These are phyloP conservation scores for Globisporangium megalacanthum DNA, from an alignment of 352 stramenopile species.

Conservation along the genomic window DNA sequence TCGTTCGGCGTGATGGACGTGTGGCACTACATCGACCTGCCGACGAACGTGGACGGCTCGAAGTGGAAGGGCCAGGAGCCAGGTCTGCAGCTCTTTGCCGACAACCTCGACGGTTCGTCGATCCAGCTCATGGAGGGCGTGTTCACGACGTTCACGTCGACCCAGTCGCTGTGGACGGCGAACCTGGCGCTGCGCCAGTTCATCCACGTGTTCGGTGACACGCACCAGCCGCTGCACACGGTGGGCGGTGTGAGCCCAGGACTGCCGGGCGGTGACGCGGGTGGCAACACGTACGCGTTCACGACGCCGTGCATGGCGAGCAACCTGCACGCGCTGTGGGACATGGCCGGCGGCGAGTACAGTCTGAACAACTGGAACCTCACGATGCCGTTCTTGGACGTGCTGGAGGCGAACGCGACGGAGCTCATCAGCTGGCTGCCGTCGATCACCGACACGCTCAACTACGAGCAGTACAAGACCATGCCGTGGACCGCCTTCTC, in stretches of 20 bases:
- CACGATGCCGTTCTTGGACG: constrained; percentile 4
- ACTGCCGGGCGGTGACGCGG: constrained; percentile 44
- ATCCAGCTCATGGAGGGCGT: constrained; percentile 36
- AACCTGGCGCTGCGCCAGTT: constrained; percentile 62
- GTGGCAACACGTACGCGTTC: constrained; percentile 61
- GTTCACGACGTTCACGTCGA: constrained; percentile 51
- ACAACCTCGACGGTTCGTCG: constrained; percentile 41
- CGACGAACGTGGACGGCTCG: constrained; percentile 41
- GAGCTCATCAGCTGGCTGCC: constrained; percentile 35
- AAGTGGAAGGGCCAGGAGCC: constrained; percentile 33
- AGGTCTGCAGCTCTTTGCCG: constrained; percentile 42
- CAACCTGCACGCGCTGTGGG: constrained; percentile 69
- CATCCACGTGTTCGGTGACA: constrained; percentile 64
- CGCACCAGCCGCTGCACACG: constrained; percentile 59
- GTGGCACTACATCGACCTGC: constrained; percentile 73
- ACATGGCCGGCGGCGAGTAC: constrained; percentile 45
- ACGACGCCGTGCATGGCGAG: constrained; percentile 33
- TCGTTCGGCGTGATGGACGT: constrained; percentile 46
- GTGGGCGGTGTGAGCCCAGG: constrained; percentile 36
- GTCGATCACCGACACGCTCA: constrained; percentile 27
- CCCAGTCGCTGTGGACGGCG: constrained; percentile 53
- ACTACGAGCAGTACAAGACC: constrained; percentile 34
- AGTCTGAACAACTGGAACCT: constrained; percentile 45
- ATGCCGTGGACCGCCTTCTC: constrained; percentile 29
- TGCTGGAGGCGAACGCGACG: constrained; percentile 32